Evolutionary conservation across 2,329 filamentous ascomycete species (phyloP).

Genomic region (Talaromyces atroroseus): DNA sequence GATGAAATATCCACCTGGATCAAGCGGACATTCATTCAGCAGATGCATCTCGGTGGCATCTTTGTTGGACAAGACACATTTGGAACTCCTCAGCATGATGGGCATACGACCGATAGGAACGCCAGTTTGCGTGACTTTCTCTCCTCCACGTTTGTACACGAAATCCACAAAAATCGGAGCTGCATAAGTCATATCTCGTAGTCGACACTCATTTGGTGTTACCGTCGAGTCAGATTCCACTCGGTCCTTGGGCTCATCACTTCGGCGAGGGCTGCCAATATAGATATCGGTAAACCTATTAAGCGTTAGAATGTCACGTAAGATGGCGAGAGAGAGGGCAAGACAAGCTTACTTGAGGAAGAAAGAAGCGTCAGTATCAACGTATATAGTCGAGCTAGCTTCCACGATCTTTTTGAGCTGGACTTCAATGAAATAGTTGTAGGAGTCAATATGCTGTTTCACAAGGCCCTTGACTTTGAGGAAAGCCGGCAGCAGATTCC

Average conservation of each 20-base stretch:
- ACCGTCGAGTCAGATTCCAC: slow-evolving; percentile 49
- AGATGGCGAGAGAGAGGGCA: neutral
- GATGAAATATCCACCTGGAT: slow-evolving; percentile 96
- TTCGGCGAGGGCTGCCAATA: slow-evolving; percentile 72
- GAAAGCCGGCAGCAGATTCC: slow-evolving; percentile 95
- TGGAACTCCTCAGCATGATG: slow-evolving; percentile 94
- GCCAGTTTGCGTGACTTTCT: slow-evolving; percentile 61
- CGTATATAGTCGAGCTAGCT: slow-evolving; percentile 80
- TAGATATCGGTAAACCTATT: slow-evolving; percentile 74
- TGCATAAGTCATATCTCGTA: slow-evolving; percentile 96
- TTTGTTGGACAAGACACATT: slow-evolving; percentile 79
- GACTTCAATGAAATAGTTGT: slow-evolving; percentile 96
- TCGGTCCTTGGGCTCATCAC: slow-evolving; percentile 60
- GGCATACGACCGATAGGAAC: slow-evolving; percentile 86
- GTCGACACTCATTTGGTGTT: slow-evolving; percentile 91
- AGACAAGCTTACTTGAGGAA: slow-evolving; percentile 62
- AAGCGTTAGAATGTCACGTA: neutral
- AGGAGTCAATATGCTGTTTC: slow-evolving; percentile 97
- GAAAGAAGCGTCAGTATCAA: slow-evolving; percentile 88
- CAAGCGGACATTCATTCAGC: slow-evolving; percentile 91
- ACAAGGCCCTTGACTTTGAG: slow-evolving; percentile 94
- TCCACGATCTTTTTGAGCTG: slow-evolving; percentile 96
- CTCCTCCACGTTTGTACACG: slow-evolving; percentile 76
- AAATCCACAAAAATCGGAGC: slow-evolving; percentile 92
- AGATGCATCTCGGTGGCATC: slow-evolving; percentile 82